Conservation (phyloP, 2,329 filamentous ascomycete genomes). For the Colletotrichum sp. region DNA sequence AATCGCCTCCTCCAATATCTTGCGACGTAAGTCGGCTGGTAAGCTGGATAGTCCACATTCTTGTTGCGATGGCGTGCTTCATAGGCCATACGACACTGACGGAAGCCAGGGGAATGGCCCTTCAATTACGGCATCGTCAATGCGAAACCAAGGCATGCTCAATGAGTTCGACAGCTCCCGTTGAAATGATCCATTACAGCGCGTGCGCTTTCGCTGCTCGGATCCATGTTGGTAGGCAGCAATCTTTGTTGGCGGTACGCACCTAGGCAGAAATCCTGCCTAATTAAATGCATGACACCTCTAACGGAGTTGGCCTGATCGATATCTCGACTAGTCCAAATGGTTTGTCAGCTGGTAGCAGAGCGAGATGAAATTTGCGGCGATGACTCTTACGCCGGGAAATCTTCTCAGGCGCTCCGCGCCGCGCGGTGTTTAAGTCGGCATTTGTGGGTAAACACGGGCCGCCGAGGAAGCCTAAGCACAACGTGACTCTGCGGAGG, state of each 20-base stretch:
- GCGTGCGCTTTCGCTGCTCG: neutral
- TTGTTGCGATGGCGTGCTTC: neutral
- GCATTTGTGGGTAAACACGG: neutral
- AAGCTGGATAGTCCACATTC: neutral
- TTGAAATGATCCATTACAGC: neutral
- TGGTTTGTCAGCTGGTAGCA: neutral
- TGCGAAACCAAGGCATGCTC: neutral
- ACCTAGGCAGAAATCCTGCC: neutral
- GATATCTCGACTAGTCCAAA: rapidly evolving
- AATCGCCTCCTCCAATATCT: neutral
- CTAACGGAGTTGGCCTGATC: neutral
- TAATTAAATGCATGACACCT: neutral
- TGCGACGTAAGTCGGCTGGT: neutral
- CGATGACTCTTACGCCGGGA: neutral
- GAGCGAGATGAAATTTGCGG: rapidly evolving
- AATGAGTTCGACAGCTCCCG: neutral
- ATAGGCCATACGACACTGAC: neutral
- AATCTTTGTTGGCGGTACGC: neutral
- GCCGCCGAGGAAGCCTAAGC: neutral
- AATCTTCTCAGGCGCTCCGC: neutral
- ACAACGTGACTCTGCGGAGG: neutral
- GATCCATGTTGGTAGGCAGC: neutral
- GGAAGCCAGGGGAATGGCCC: neutral
- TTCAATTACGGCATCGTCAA: neutral
- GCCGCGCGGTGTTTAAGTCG: neutral